phyloP scores from a whole-genome alignment of 768 basidiomycete genomes.

The Mycena chlorophos region DNA sequence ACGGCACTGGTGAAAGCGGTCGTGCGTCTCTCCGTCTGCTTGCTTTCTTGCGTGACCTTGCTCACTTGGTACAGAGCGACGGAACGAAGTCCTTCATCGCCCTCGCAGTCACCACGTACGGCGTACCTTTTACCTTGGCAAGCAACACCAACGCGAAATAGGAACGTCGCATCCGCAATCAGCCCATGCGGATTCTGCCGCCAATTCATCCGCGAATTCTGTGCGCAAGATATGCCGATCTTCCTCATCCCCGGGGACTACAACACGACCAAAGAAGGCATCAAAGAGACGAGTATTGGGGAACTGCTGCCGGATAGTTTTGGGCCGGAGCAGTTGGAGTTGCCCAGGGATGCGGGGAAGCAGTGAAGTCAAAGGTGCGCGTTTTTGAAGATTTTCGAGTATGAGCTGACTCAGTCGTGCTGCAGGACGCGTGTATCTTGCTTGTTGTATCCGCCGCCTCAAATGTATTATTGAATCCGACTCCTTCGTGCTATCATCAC shows the following conservation, averaged over 20 bases:
- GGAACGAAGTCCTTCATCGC: slow-evolving; percentile 69
- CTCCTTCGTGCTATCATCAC: too few relatives aligned
- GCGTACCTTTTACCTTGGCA: slow-evolving; percentile 45
- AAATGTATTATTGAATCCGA: too few relatives aligned
- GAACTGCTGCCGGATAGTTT: slow-evolving; percentile 84
- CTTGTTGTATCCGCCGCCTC: too few relatives aligned
- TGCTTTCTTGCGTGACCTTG: neutral
- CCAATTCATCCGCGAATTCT: slow-evolving; percentile 88
- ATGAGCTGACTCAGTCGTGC: too few relatives aligned
- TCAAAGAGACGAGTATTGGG: slow-evolving; percentile 66
- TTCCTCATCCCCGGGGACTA: slow-evolving; percentile 70
- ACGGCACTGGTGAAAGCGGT: slow-evolving; percentile 95
- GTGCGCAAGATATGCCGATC: slow-evolving; percentile 68
- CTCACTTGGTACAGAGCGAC: slow-evolving; percentile 59
- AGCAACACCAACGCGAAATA: slow-evolving; percentile 28
- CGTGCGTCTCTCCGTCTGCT: slow-evolving; percentile 46
- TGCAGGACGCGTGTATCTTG: too few relatives aligned
- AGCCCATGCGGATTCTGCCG: slow-evolving; percentile 95
- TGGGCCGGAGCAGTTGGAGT: slow-evolving; percentile 79
- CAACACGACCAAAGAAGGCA: slow-evolving; percentile 44
- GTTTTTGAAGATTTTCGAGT: too few relatives aligned
- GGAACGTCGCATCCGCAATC: slow-evolving; percentile 64
- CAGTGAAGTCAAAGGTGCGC: too few relatives aligned
- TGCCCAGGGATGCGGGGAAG: slow-evolving; percentile 35
- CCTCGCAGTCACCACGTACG: slow-evolving; percentile 67